Conservation (phyloP, 108 stramenopile genomes). For the Cyclostephanos tholiformis region DNA sequence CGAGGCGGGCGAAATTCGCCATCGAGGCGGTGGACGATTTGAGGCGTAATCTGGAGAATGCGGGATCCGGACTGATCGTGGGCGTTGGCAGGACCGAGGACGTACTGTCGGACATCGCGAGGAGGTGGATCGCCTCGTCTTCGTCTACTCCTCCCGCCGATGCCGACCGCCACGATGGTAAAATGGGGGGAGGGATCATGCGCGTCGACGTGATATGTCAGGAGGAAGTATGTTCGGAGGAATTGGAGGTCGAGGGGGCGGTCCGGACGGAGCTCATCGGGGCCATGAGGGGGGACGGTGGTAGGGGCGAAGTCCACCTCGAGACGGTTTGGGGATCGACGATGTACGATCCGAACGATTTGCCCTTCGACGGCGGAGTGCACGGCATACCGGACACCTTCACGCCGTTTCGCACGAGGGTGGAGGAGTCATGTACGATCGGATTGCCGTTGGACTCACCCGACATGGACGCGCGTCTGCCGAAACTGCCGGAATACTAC, state of each 20-base stretch:
- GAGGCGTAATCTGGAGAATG: conserved; percentile 55
- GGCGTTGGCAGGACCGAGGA: conserved; percentile 70
- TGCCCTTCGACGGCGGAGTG: conserved; percentile 75
- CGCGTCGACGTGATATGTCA: conserved; percentile 56
- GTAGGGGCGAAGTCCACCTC: conserved; percentile 28
- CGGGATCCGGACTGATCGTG: conserved; percentile 67
- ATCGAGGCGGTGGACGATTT: conserved; percentile 77
- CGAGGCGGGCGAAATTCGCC: conserved; percentile 76
- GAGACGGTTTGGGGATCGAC: conserved; percentile 90
- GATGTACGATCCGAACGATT: conserved; percentile 81
- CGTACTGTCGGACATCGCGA: conserved; percentile 47
- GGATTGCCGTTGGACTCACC: conserved; percentile 69
- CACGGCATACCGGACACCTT: conserved; percentile 83
- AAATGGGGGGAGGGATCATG: neutral
- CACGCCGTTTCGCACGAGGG: conserved; percentile 91
- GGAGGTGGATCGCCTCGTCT: neutral
- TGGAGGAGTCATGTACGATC: conserved; percentile 81
- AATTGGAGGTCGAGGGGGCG: conserved; percentile 61
- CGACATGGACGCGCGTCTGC: conserved; percentile 36
- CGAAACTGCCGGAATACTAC: neutral
- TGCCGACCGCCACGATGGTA: neutral
- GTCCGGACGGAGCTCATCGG: conserved; percentile 47
- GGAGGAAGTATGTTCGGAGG: conserved; percentile 81
- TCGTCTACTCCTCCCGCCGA: neutral
- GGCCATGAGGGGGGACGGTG: conserved; percentile 11